Percentiles rank a stretch among this genome's conserved stretches.
Evolutionary conservation across 305 asterid genomes (phyloP).

Genomic region (Fraxinus greggii): DNA sequence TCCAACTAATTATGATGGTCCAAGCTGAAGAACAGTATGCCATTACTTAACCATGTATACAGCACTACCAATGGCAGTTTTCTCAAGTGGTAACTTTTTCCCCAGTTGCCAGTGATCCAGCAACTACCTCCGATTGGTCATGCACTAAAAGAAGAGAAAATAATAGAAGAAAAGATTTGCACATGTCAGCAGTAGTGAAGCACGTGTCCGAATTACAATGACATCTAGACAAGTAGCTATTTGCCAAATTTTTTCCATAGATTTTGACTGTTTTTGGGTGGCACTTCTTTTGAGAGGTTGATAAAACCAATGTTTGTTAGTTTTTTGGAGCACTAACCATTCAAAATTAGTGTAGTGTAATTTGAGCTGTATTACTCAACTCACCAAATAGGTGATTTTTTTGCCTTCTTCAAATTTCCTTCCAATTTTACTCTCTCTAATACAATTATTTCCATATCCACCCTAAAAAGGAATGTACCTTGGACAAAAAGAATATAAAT

Average conservation of each 20-base stretch:
- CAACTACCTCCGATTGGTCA: background rate
- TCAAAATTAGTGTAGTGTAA: background rate
- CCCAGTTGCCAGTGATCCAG: background rate
- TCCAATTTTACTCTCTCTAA: background rate
- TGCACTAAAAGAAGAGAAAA: background rate
- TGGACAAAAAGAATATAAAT: background rate
- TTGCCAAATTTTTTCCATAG: background rate
- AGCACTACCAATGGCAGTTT: background rate
- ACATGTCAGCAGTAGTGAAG: background rate
- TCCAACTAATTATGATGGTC: background rate
- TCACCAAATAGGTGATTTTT: background rate
- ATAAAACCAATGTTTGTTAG: background rate
- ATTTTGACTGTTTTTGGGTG: background rate
- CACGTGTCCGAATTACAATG: background rate
- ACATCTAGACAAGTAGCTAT: background rate
- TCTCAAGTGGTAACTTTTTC: background rate
- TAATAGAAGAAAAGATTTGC: background rate
- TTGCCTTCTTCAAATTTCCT: background rate
- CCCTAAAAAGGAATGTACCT: background rate
- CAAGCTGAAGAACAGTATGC: background rate
- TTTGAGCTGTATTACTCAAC: background rate
- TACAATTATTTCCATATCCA: background rate
- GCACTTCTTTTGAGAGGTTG: background rate
- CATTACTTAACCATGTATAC: background rate
- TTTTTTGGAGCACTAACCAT: background rate